Base-by-base conservation (phyloP, 805 yeast species). In the Yarrowia deformans region DNA sequence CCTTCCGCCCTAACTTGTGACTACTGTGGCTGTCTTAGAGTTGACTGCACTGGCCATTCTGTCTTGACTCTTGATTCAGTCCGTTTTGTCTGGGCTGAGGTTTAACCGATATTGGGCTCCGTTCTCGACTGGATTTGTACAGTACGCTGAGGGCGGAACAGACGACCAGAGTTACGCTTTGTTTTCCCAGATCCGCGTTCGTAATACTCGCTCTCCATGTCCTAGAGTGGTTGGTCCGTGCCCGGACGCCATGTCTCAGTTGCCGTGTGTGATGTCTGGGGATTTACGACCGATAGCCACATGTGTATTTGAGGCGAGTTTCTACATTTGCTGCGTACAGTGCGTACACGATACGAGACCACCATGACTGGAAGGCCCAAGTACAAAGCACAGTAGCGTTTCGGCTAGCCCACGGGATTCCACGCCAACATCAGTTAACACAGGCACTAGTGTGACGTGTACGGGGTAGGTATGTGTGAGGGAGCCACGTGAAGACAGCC, bases 1-100 rank as follows among this genome's bases (percentile, higher is more conserved):
- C 29, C 29, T 12, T 19, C 35, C 34, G 50, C 34, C 29, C 48
- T 18, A 45, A 45, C 48, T 29, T 42, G 8, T 46, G 4, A 23
- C 29, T 23, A 46, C 32, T 48, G 54, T 48, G 54, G 54, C 54
- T 29, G 54, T 29, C 54, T 48, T 48, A 29, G 54, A 48, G 54
- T 48, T 48, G 54, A 14, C 37, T 8, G 5, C 14, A 12, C 16
- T 48, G 13, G 29, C 34, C 13, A 6, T n/a, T n/a, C 12, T 18
- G 18, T 40, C 43, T 40, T 16, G 43, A 14, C 43, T 40, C 13
- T 8, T 23, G 29, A 23, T 13, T 12, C 29, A 23, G 23, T 46
- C 23, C 50, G 32, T 46, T 46, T 46, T 23, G 29, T 5, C 8
- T n/a, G 12, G 50, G 13, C 48, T 18, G 29, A 43, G 48, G 48